Conservation (phyloP, 2,329 filamentous ascomycete species). For the Whalleya microplaca region DNA sequence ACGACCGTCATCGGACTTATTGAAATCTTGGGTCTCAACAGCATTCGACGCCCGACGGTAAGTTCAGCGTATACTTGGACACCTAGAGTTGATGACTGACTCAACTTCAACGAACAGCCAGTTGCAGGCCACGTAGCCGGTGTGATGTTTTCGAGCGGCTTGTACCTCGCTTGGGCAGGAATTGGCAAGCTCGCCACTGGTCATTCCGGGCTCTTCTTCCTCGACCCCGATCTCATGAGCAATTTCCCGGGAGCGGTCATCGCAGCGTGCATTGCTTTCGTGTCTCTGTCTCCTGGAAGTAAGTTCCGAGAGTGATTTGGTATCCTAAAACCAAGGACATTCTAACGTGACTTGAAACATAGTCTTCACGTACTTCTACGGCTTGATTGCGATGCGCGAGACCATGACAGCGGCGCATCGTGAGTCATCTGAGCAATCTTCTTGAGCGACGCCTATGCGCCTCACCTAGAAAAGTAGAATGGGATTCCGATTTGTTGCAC, state of each 20-base stretch:
- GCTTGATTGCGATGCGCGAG: slow-evolving; percentile 54
- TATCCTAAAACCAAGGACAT: neutral
- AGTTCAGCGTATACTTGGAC: slow-evolving; percentile 22
- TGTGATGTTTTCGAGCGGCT: slow-evolving; percentile 43
- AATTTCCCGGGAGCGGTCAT: slow-evolving; percentile 47
- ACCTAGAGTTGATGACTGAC: slow-evolving; percentile 16
- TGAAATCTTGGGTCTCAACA: slow-evolving; percentile 56
- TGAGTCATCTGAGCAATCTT: slow-evolving; percentile 5
- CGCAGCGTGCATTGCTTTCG: slow-evolving; percentile 49
- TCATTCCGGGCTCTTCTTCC: slow-evolving; percentile 54
- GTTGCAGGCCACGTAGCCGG: slow-evolving; percentile 48
- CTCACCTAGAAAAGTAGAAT: neutral
- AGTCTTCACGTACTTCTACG: slow-evolving; percentile 56
- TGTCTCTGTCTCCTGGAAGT: slow-evolving; percentile 50
- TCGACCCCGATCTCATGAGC: slow-evolving; percentile 49
- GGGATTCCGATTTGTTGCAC: neutral
- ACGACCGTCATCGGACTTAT: slow-evolving; percentile 48
- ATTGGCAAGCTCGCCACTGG: slow-evolving; percentile 52
- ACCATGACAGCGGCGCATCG: slow-evolving; percentile 32
- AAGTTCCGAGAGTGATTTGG: slow-evolving; percentile 33
- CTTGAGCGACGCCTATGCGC: neutral
- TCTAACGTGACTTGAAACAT: slow-evolving; percentile 21
- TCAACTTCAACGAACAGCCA: slow-evolving; percentile 39
- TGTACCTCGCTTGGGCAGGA: slow-evolving; percentile 55
- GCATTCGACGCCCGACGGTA: slow-evolving; percentile 55